Percentiles rank a stretch among this genome's conserved stretches.
Conservation (phyloP, 2,329 filamentous ascomycete species). For the Calonectria ilicicola region DNA sequence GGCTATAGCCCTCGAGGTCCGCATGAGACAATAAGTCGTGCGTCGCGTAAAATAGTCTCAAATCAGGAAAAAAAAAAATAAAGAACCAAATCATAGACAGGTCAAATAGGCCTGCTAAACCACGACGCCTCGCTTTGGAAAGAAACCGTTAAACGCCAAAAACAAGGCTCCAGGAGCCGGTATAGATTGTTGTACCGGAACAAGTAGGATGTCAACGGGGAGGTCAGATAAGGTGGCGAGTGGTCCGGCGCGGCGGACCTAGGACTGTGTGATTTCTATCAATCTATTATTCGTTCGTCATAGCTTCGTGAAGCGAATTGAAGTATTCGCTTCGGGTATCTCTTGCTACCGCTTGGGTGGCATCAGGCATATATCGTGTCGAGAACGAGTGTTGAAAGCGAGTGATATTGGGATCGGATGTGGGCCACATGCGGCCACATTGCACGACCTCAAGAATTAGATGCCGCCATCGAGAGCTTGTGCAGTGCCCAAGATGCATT, state of each 20-base stretch:
- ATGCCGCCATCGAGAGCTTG: not conserved
- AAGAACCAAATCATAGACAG: slow-evolving; percentile 25
- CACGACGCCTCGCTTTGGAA: slow-evolving; percentile 43
- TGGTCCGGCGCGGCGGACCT: slow-evolving; percentile 19
- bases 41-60: not conserved
- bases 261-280: slow-evolving; percentile 38
- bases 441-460: not conserved
- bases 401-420: not conserved
- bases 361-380: slow-evolving; percentile 20
- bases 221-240: slow-evolving; percentile 22
- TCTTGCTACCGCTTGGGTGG: slow-evolving; percentile 31
- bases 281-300: slow-evolving; percentile 41
- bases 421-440: not conserved
- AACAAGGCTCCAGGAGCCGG: slow-evolving; percentile 19
- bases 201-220: slow-evolving; percentile 4
- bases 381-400: not conserved
- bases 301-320: slow-evolving; percentile 38
- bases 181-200: not conserved
- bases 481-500: not conserved
- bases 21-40: slow-evolving; percentile 14
- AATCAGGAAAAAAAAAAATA: slow-evolving; percentile 1
- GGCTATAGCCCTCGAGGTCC: not conserved
- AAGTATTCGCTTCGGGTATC: slow-evolving; percentile 39
- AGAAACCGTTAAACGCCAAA: slow-evolving; percentile 16
- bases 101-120: slow-evolving; percentile 30